Conservation (phyloP, 2,329 filamentous ascomycete species). For the Penicillium fuscoglaucum region DNA sequence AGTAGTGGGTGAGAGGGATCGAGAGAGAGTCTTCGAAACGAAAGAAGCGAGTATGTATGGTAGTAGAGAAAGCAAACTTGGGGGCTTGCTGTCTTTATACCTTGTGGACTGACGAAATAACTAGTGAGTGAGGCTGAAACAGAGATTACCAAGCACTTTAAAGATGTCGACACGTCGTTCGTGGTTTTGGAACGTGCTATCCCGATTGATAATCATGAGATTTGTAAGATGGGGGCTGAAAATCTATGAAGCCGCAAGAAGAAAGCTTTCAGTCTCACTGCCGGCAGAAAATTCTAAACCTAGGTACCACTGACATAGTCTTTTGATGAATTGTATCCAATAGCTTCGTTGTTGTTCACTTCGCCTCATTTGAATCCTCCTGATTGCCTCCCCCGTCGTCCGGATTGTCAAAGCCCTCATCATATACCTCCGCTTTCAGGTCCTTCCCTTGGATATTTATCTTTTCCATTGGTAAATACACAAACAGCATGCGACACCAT, state of each 20-base stretch:
- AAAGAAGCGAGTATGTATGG: not conserved
- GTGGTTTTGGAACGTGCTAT: too few relatives aligned
- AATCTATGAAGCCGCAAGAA: not conserved
- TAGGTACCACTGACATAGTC: not conserved
- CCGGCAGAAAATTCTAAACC: not conserved
- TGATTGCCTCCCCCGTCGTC: not conserved
- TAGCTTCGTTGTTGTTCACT: not conserved
- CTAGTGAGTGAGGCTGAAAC: not conserved
- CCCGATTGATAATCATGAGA: conserved; percentile 11
- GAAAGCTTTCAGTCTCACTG: not conserved
- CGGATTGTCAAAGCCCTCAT: conserved; percentile 24
- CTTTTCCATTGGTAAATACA: conserved; percentile 33
- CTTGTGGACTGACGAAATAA: not conserved
- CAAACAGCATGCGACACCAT: conserved; percentile 37
- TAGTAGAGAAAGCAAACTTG: not conserved
- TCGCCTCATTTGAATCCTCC: not conserved
- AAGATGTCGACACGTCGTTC: not conserved
- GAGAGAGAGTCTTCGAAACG: not conserved
- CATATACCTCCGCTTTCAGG: conserved; percentile 49
- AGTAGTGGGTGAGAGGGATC: not conserved
- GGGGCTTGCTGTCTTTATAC: not conserved
- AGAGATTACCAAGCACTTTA: not conserved
- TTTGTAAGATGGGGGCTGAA: conserved; percentile 12
- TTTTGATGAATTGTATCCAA: not conserved
- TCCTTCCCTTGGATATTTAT: conserved; percentile 51